Base-by-base conservation (phyloP, 495 filamentous ascomycete genomes). In the Talaromyces trachyspermus region DNA sequence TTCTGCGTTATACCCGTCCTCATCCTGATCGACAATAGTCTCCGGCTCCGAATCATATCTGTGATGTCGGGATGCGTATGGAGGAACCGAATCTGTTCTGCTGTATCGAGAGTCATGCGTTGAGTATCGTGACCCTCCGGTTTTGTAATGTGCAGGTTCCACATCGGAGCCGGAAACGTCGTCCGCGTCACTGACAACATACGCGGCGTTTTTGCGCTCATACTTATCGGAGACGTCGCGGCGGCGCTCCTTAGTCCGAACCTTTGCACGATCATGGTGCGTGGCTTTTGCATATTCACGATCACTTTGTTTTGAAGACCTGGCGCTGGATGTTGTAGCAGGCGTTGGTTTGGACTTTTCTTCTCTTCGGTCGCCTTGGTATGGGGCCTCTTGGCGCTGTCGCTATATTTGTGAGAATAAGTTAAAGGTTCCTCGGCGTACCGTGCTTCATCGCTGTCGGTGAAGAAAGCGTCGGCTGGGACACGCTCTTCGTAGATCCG, bases 241-340 rank as follows among this genome's bases (percentile, higher is more conserved):
- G 49, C 60, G 70, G 43, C 70, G 67, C 46, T 78, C 75, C 58
- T 71, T 79, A 51, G 73, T 77, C 52, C 64, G 68, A 37, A 51
- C 60, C 66, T 69, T 78, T 54, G 55, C 65, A 30, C 58, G 61
- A 42, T 62, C 63, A 35, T 61, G 53, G 49, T 64, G 58, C 22
- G 54, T 54, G 7, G 63, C 52, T 38, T 64, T 68, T 14, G 54
- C 45, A 24, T 39, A 59, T 11, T 65, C 61, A 32, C 65, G 66
- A 40, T 41, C 48, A n/a, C 49, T 26, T 15, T 32, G 36, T 17
- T 69, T 64, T 50, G 62, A 63, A 9, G 58, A 50, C 4, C 58
- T 50, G 26, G 53, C 58, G 20, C 48, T 46, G 32, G 50, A 65
- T 8, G 29, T 22, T 10, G 19, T 15, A 22, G 49, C 15, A 15